Evolutionary conservation across 1,139 yeast species (phyloP), one percentile per base, ranked within the genome.

Genomic region (Candida labiduridarum): DNA sequence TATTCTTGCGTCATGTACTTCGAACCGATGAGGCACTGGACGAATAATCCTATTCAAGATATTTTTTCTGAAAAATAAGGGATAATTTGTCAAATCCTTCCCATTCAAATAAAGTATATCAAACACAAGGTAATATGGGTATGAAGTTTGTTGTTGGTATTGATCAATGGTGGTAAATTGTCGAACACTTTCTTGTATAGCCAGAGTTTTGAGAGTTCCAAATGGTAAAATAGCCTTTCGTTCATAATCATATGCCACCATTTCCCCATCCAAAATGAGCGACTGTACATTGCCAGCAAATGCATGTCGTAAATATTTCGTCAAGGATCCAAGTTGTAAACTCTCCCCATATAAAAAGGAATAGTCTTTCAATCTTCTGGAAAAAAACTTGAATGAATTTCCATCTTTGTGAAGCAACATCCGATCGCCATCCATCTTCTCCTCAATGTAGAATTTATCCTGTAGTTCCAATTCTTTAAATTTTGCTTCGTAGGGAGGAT

Each of bases 341-440:
- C 78, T 76, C n/a, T 72, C 72, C 0, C 98, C 98, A 63, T 91
- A 92, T 1, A 87, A 66, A 52, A 81, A 71, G 0, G 95, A 82
- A 59, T 87, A 90, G 56, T 91, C 94, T 47, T 83, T 82, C 8
- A 88, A 86, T 45, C 84, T 74, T 56, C 97, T 73, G 45, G 91
- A 83, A 59, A 70, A 87, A 67, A 82, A 91, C 53, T 78, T 78
- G 59, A 87, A 81, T 3, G 67, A 63, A 4, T 65, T 58, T 1
- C 82, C 79, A 14, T 64, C 56, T 27, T 67, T 67, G 64, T 94
- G 98, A 36, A 91, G 57, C 48, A 89, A 84, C 63, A 89, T 83
- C 56, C 99, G 69, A 63, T 92, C 98, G 2, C 99, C 99, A 66
- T 94, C 98, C 72, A 91, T 79, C 63, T 94, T 94, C 64, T 94